Evolutionary conservation across 2,329 filamentous ascomycete genomes (phyloP), one percentile per base, ranked within the genome.

Genomic region (Proliferodiscus dingleyae): DNA sequence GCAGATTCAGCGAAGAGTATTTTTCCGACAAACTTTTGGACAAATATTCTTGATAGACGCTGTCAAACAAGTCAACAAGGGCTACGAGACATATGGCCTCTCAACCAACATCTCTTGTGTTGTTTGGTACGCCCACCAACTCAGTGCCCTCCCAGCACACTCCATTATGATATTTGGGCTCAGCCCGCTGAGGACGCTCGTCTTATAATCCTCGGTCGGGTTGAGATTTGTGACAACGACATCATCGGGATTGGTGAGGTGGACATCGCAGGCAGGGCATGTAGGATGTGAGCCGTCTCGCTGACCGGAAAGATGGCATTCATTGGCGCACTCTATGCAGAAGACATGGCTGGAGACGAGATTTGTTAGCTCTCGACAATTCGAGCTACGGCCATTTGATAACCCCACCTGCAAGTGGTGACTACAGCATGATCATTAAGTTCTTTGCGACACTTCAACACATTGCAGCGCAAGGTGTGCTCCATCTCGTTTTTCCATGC

Each of bases 131-230:
- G 80, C 83, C 84, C 89, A 95, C 62, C 95, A 95, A 24, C 77
- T 80, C 53, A 95, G 66, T 1, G 84, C 89, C 54, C 87, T 77
- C 4, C 84, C 81, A 18, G 88, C 85, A 65, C 89, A 94, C 57
- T 95, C 90, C 76, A 95, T 89, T 52, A 96, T 86, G 23, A 83
- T 74, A 26, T 76, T 83, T 1, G 91, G 91, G 49, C 81, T 87
- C 1, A 96, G 69, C 0, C 91, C 91, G 59, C 87, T 89, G 9
- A 96, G 71, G 0, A 94, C 78, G 49, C 83, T 90, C 0, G 87
- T 89, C 66, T 95, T 95, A 71, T 93, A 95, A 54, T 94, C 89
- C 59, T 96, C 90, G 0, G 81, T 83, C 0, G 89, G 89, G 49
- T 83, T 86, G 32, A 96, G 72, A 23, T 81, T 75, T 1, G 83